Evolutionary conservation across 139 green algal species (phyloP).

Genomic region (Coelastrella sp.): DNA sequence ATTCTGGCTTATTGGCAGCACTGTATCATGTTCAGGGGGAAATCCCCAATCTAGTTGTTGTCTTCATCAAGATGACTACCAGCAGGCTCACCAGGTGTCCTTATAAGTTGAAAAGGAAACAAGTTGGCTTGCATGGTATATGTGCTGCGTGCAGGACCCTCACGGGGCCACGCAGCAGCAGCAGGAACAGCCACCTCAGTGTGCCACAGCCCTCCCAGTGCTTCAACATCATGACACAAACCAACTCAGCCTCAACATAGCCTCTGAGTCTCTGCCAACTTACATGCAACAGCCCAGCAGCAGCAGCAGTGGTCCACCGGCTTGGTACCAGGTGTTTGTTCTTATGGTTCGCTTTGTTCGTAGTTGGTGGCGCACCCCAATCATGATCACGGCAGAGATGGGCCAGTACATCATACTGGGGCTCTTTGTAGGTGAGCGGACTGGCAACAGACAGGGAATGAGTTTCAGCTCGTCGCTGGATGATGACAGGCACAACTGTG

Average conservation of each 20-base stretch:
- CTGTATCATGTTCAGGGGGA: too few relatives aligned
- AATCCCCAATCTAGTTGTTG: too few relatives aligned
- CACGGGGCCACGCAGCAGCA: background rate
- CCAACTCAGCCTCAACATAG: background rate
- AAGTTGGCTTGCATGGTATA: too few relatives aligned
- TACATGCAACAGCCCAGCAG: background rate
- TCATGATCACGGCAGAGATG: slow-evolving; percentile 49
- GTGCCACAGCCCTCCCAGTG: too few relatives aligned
- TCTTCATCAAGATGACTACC: too few relatives aligned
- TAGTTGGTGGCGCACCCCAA: slow-evolving; percentile 49
- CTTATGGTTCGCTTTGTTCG: slow-evolving; percentile 54
- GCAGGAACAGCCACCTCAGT: background rate
- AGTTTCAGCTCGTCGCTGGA: background rate
- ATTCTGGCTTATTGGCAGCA: too few relatives aligned
- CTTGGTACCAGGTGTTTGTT: slow-evolving; percentile 53
- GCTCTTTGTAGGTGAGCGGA: slow-evolving; percentile 52
- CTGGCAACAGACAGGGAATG: background rate
- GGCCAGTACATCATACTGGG: slow-evolving; percentile 61
- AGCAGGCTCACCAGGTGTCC: too few relatives aligned
- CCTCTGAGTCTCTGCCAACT: too few relatives aligned
- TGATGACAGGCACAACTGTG: background rate
- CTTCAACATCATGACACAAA: background rate
- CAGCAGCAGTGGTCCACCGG: slow-evolving; percentile 2
- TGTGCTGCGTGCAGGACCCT: background rate
- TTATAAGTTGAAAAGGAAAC: too few relatives aligned